Evolutionary conservation across 2,329 filamentous ascomycete species (phyloP).

Genomic region (Phialocephala sp.): DNA sequence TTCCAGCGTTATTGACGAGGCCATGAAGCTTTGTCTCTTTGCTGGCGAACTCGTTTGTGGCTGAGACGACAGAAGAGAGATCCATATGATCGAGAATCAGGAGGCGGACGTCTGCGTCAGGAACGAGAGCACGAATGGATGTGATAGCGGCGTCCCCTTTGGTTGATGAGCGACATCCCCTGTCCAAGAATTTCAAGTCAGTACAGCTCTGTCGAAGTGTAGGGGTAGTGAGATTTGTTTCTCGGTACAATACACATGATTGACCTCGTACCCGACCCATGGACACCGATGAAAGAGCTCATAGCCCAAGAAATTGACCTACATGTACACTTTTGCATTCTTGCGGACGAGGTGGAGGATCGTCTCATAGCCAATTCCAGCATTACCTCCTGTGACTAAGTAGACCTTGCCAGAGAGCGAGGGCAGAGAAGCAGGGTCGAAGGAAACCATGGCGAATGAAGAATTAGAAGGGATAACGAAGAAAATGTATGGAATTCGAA

Average conservation of each 20-base stretch:
- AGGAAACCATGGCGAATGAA: constrained; percentile 13
- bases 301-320: constrained; percentile 16
- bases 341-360: constrained; percentile 5
- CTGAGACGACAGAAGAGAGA: constrained; percentile 45
- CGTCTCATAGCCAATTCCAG: constrained; percentile 47
- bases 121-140: constrained; percentile 26
- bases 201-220: constrained; percentile 24
- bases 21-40: constrained; percentile 44
- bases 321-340: constrained; percentile 12
- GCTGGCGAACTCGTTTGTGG: constrained; percentile 31
- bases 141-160: constrained; percentile 34
- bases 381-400: constrained; percentile 41
- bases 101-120: constrained; percentile 33
- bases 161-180: constrained; percentile 29
- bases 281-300: too few relatives aligned
- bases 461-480: neutral
- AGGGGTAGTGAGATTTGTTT: constrained; percentile 49
- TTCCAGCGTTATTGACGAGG: constrained; percentile 47
- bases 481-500: neutral
- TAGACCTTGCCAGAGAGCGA: constrained; percentile 30
- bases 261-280: too few relatives aligned
- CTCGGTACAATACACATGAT: too few relatives aligned
- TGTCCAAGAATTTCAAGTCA: constrained; percentile 31
- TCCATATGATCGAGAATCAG: constrained; percentile 46
- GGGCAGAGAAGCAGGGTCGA: constrained; percentile 32